A percentile compares a stretch with the other conserved stretches of the same genome.
Evolutionary conservation across 2,329 filamentous ascomycete genomes (phyloP).

Genomic region (Fulvia fulva): DNA sequence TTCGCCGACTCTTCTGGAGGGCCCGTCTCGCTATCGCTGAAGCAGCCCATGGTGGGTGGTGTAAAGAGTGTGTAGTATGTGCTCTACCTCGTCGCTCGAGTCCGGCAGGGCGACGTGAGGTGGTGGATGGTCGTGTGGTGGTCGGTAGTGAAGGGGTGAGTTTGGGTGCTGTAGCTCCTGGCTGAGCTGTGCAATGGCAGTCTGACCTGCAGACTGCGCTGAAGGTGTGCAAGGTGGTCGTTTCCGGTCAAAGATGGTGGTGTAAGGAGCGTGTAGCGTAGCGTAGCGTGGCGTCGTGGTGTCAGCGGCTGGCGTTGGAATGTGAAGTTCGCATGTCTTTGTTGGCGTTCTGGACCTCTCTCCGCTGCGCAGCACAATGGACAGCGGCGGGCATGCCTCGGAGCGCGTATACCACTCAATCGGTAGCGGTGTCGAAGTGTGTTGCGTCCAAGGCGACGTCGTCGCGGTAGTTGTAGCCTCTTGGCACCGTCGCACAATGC

Average conservation of each 20-base stretch:
- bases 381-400: slow-evolving; percentile 4
- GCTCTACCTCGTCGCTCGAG: slow-evolving; percentile 6
- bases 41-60: slow-evolving; percentile 33
- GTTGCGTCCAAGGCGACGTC: neutral
- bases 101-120: slow-evolving; percentile 13
- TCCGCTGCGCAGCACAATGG: neutral
- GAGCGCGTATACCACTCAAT: neutral
- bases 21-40: slow-evolving; percentile 34
- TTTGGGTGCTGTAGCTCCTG: neutral
- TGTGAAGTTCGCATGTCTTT: slow-evolving; percentile 1
- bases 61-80: neutral
- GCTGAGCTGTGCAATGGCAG: neutral
- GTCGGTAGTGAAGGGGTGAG: slow-evolving; percentile 2
- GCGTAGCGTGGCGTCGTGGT: slow-evolving; percentile 1
- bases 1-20: slow-evolving; percentile 49
- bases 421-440: neutral
- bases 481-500: neutral
- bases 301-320: slow-evolving; percentile 1
- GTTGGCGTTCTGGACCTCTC: neutral
- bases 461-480: neutral
- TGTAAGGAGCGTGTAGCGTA: slow-evolving; percentile 6
- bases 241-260: slow-evolving; percentile 1
- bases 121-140: neutral
- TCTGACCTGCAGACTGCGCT: slow-evolving; percentile 21
- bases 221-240: slow-evolving; percentile 1